These are phyloP conservation scores for Blastomyces emzantsi DNA, from an alignment of 2,329 filamentous ascomycete species.

Conservation along the genomic window DNA sequence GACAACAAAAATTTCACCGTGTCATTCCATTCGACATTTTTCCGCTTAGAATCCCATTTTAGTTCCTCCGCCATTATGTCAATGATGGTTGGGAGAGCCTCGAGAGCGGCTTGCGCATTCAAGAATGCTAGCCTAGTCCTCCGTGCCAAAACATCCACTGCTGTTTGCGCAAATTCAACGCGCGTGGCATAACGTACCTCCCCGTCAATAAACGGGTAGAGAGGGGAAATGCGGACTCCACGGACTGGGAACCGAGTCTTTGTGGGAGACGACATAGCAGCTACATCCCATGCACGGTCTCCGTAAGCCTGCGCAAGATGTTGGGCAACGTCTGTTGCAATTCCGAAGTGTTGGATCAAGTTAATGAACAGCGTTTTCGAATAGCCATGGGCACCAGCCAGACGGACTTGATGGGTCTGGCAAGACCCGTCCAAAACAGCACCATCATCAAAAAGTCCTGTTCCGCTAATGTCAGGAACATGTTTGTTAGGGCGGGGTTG, in stretches of 20 bases:
- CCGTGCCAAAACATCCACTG: slow-evolving; percentile 77
- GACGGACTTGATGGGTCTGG: slow-evolving; percentile 72
- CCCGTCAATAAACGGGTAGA: slow-evolving; percentile 88
- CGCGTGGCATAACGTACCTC: slow-evolving; percentile 81
- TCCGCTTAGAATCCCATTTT: slow-evolving; percentile 53
- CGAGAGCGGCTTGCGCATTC: slow-evolving; percentile 82
- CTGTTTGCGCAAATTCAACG: slow-evolving; percentile 87
- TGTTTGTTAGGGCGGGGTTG: slow-evolving; percentile 48
- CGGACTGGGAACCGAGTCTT: slow-evolving; percentile 72
- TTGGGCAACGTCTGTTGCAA: slow-evolving; percentile 86
- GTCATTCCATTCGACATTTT: slow-evolving; percentile 75
- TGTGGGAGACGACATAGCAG: slow-evolving; percentile 67
- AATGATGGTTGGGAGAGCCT: slow-evolving; percentile 74
- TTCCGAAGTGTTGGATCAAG: slow-evolving; percentile 82
- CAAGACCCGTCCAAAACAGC: slow-evolving; percentile 63
- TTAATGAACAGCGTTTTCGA: slow-evolving; percentile 91
- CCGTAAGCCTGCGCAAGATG: slow-evolving; percentile 83
- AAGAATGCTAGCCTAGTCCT: slow-evolving; percentile 80
- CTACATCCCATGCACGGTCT: slow-evolving; percentile 86
- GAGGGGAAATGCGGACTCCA: slow-evolving; percentile 65
- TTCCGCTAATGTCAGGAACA: slow-evolving; percentile 60
- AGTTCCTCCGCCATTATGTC: slow-evolving; percentile 80
- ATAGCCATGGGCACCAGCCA: slow-evolving; percentile 78
- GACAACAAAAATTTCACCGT: slow-evolving; percentile 49
- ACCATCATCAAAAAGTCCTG: slow-evolving; percentile 60